Conservation (phyloP, 1,284 basidiomycete genomes). For the Clitocybe nebularis region DNA sequence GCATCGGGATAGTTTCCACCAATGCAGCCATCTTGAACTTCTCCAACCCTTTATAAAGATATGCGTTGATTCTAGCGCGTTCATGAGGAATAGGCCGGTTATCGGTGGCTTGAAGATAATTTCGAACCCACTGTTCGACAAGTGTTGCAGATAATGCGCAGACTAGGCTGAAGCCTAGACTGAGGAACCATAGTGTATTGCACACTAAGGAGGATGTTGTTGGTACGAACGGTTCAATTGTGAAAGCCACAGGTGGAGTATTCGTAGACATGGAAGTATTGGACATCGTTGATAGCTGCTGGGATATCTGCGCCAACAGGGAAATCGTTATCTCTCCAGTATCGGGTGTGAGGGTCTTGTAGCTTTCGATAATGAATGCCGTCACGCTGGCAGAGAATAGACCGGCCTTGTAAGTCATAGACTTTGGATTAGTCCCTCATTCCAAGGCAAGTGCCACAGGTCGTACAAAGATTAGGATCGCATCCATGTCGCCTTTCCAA, state of each 20-base stretch:
- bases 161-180: slow-evolving; percentile 26
- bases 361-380: slow-evolving; percentile 41
- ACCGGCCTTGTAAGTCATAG: slow-evolving; percentile 29
- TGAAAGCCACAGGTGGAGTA: background rate
- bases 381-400: slow-evolving; percentile 44
- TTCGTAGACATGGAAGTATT: slow-evolving; percentile 11
- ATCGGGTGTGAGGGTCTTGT: slow-evolving; percentile 31
- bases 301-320: slow-evolving; percentile 31
- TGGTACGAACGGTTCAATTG: slow-evolving; percentile 13
- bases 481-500: slow-evolving; percentile 43
- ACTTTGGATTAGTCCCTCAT: background rate
- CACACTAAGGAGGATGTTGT: slow-evolving; percentile 24
- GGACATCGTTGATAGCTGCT: slow-evolving; percentile 21
- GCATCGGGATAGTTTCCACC: slow-evolving; percentile 34
- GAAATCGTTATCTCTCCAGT: slow-evolving; percentile 25
- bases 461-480: slow-evolving; percentile 42
- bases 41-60: slow-evolving; percentile 31
- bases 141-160: slow-evolving; percentile 30
- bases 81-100: slow-evolving; percentile 33
- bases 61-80: slow-evolving; percentile 33
- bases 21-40: slow-evolving; percentile 32
- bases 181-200: slow-evolving; percentile 35
- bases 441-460: background rate
- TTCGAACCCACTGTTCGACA: slow-evolving; percentile 30
- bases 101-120: slow-evolving; percentile 30